Percentiles rank a stretch among this genome's conserved stretches.
Evolutionary conservation across 164 flowering plant genomes (phyloP).

Genomic region (Macadamia tetraphylla): DNA sequence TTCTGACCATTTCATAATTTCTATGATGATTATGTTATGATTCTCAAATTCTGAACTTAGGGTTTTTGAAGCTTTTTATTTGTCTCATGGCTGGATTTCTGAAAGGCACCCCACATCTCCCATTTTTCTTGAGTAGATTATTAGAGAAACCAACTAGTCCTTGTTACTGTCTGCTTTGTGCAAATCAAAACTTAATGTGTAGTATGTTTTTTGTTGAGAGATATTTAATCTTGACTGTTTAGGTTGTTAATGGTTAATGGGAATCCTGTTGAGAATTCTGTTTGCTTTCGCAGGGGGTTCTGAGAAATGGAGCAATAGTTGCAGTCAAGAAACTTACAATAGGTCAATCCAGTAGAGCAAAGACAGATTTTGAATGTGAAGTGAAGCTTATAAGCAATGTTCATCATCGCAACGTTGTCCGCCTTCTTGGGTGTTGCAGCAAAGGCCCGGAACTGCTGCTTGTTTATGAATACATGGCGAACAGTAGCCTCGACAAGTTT

Average conservation of each 20-base stretch:
- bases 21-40: neutral
- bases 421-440: constrained; percentile 54
- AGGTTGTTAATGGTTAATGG: too few relatives aligned
- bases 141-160: too few relatives aligned
- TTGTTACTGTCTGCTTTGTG: too few relatives aligned
- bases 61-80: too few relatives aligned
- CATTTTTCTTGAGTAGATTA: too few relatives aligned
- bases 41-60: too few relatives aligned
- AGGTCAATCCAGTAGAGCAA: constrained; percentile 23
- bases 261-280: neutral
- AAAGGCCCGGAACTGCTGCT: constrained; percentile 45
- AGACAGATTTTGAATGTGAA: constrained; percentile 40
- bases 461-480: constrained; percentile 52
- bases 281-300: constrained; percentile 28
- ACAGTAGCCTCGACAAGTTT: constrained; percentile 52
- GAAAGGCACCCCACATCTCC: too few relatives aligned
- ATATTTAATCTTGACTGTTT: too few relatives aligned
- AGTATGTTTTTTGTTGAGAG: too few relatives aligned
- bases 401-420: constrained; percentile 56
- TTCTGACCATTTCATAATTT: too few relatives aligned
- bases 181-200: too few relatives aligned
- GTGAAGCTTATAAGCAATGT: constrained; percentile 54
- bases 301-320: constrained; percentile 44
- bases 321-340: constrained; percentile 49
- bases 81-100: too few relatives aligned